phyloP scores from a whole-genome alignment of 164 flowering plant genomes.

The Piper betle region DNA sequence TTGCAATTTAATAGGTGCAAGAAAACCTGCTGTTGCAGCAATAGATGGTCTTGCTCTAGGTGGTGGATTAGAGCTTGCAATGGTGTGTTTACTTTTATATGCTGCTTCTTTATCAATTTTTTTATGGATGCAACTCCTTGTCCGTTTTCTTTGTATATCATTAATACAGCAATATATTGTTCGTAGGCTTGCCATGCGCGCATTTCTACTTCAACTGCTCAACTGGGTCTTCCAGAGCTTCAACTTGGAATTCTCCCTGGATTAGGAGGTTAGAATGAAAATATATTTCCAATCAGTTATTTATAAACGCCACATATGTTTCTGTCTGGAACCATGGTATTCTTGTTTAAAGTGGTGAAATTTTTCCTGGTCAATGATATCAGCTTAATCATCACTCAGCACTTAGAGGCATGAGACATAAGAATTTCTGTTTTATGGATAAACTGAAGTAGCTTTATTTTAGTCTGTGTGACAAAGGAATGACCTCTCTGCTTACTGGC shows the following conservation, averaged over 20 bases:
- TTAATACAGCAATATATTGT: slow-evolving; percentile 3
- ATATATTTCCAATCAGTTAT: no score
- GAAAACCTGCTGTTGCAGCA: slow-evolving; percentile 89
- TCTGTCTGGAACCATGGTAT: neutral
- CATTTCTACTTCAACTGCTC: slow-evolving; percentile 71
- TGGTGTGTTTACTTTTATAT: slow-evolving; percentile 36
- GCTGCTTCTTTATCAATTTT: neutral
- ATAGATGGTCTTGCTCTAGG: slow-evolving; percentile 93
- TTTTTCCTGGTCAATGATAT: neutral
- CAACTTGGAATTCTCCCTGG: slow-evolving; percentile 92
- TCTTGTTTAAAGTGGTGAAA: neutral
- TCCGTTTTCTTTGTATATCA: neutral
- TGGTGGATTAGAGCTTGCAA: slow-evolving; percentile 88
- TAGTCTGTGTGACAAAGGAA: no score
- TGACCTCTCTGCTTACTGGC: no score
- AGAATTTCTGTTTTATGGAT: no score
- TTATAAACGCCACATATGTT: neutral
- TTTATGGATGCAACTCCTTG: neutral
- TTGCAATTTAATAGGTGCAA: slow-evolving; percentile 43
- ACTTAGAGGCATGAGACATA: no score
- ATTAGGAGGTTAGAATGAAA: slow-evolving; percentile 60
- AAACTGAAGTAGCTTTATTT: no score
- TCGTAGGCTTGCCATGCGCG: slow-evolving; percentile 86
- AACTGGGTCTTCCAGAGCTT: slow-evolving; percentile 88
- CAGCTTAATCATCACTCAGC: no score